Percentiles rank a stretch among this genome's conserved stretches.
phyloP scores from a whole-genome alignment of 108 stramenopile genomes.

The Phaeodactylum tricornutum region DNA sequence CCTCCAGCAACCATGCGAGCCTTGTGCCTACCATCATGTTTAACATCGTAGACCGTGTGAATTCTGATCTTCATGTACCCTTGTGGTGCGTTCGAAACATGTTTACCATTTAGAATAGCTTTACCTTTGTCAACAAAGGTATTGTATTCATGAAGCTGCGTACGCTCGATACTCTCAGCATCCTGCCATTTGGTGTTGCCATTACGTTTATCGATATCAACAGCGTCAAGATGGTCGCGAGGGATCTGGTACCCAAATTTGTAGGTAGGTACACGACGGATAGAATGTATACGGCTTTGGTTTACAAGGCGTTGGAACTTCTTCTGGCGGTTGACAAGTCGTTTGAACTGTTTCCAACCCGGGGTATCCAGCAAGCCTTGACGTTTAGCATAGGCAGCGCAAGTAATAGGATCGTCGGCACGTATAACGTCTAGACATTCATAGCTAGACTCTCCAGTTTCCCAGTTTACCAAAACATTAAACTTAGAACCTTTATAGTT shows the following conservation, averaged over 20 bases:
- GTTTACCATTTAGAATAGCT: too few relatives aligned
- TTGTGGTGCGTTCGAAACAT: background rate
- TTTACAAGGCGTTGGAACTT: background rate
- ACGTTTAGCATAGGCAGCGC: constrained; percentile 19
- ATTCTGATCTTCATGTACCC: constrained; percentile 18
- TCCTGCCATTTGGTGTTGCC: constrained; percentile 18
- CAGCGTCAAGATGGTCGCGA: constrained; percentile 6
- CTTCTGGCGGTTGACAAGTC: background rate
- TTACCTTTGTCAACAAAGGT: constrained; percentile 16
- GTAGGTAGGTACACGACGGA: constrained; percentile 7
- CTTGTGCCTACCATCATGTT: constrained; percentile 28
- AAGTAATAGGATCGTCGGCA: constrained; percentile 17
- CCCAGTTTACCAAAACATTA: constrained; percentile 25
- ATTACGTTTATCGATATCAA: constrained; percentile 6
- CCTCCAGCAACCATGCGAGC: constrained; percentile 25
- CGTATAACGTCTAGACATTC: constrained; percentile 13
- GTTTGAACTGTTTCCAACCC: constrained; percentile 14
- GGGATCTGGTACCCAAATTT: constrained; percentile 18
- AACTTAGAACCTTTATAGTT: constrained; percentile 12
- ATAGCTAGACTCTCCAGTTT: constrained; percentile 10
- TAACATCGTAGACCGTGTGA: constrained; percentile 22
- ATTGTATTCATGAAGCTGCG: constrained; percentile 15
- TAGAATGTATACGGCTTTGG: too few relatives aligned
- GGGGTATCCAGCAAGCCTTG: constrained; percentile 12
- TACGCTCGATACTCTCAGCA: constrained; percentile 3